Base-by-base conservation (phyloP, 768 basidiomycete genomes). In the Rhodocollybia butyracea region DNA sequence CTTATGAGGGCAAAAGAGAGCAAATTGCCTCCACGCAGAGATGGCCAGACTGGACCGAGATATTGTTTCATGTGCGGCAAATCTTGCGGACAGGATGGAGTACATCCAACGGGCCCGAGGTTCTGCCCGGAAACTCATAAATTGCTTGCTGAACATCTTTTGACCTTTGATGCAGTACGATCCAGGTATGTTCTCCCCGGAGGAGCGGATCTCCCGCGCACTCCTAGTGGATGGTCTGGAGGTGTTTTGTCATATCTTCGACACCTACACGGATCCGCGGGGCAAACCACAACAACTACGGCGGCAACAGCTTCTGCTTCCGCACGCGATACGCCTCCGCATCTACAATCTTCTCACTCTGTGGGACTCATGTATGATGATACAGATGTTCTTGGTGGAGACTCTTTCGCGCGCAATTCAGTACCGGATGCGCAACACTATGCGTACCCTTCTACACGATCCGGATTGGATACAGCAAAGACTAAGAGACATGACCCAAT, bases 61-160 rank as follows among this genome's bases (percentile, higher is more conserved):
- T 27, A 38, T 36, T 52, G 38, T 29, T 52, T 52, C 39, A 41
- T 52, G 11, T 52, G 51, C 13, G 39, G 51, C 11, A 38, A 38
- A 11, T 13, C 22, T 7, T 42, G 46, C 3, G 46, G 36, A 36
- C 19, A 32, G 15, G 39, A 40, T 11, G 21, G 31, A 12, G 19
- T 15, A 21, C 39, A 52, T 29, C 51, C 51, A 1, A 7, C 41
- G 17, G 32, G 36, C 15, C 34, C 27, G 3, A 36, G 32, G 27
- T 26, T 22, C 15, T 52, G 51, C 19, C 38, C 31, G 3, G 38
- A 40, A 30, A 52, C 40, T 5, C 10, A 19, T 26, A 41, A 22
- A 3, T 27, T 52, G 8, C 7, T 52, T 26, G 10, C 2, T 4
- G 51, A 52, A 3, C 31, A 52, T 27, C 51, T 52, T 13, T 19